Percentiles rank a stretch among this genome's conserved stretches.
These are phyloP conservation scores for Coemansia sp. DNA, from an alignment of 192 early-diverging fungal species.

Conservation along the genomic window DNA sequence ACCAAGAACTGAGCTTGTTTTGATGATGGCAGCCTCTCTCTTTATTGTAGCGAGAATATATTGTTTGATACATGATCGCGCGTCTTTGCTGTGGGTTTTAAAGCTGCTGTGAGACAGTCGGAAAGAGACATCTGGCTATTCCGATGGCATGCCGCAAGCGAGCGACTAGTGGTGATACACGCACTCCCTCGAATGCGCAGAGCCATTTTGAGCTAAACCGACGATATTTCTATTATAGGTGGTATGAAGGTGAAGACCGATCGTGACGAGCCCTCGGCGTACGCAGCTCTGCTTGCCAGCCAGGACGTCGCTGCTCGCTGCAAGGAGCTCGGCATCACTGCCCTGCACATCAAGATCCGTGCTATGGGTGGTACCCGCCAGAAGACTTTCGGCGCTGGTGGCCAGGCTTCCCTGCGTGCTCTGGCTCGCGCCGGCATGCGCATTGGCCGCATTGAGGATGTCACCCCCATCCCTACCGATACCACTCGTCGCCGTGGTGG, in stretches of 20 bases:
- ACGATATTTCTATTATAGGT: conserved; percentile 60
- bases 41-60: background rate
- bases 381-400: conserved; percentile 98
- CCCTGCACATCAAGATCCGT: conserved; percentile 99
- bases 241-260: conserved; percentile 99
- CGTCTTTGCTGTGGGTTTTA: conserved; percentile 51
- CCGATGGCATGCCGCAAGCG: conserved; percentile 38
- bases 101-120: conserved; percentile 13
- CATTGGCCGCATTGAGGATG: conserved; percentile 99
- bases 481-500: conserved; percentile 98
- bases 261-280: conserved; percentile 99
- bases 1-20: background rate
- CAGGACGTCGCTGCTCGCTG: conserved; percentile 98
- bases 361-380: conserved; percentile 98
- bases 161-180: conserved; percentile 69
- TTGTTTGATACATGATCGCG: conserved; percentile 10
- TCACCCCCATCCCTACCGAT: conserved; percentile 98
- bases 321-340: conserved; percentile 99
- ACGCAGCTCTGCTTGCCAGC: conserved; percentile 99
- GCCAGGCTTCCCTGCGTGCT: conserved; percentile 96
- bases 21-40: background rate
- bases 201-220: conserved; percentile 5
- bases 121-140: conserved; percentile 1
- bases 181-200: conserved; percentile 58
- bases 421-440: conserved; percentile 98